Percentiles rank a stretch among this genome's conserved stretches.
Evolutionary conservation across 2,329 filamentous ascomycete species (phyloP).

Genomic region (Emmonsia crescens): DNA sequence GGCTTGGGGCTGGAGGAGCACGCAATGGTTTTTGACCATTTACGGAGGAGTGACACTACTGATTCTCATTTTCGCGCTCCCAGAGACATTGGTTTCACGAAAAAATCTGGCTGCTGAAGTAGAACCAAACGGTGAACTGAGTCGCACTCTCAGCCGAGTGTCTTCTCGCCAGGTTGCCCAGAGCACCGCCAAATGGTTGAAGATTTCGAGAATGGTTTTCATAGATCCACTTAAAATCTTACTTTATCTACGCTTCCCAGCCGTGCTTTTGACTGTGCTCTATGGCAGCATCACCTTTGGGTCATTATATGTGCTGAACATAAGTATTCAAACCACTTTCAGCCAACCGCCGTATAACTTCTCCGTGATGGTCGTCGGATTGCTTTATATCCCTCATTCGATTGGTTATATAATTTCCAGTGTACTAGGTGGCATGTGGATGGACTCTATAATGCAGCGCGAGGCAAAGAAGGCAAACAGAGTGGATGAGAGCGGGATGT

Average conservation of each 20-base stretch:
- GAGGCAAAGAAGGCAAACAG: constrained; percentile 60
- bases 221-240: constrained; percentile 64
- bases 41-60: constrained; percentile 47
- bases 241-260: constrained; percentile 60
- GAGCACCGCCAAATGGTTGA: constrained; percentile 43
- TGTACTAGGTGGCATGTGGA: constrained; percentile 63
- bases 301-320: constrained; percentile 65
- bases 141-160: constrained; percentile 36
- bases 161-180: constrained; percentile 54
- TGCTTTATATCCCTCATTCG: constrained; percentile 66
- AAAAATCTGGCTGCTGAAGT: constrained; percentile 23
- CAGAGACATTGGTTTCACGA: constrained; percentile 30
- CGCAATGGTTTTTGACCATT: constrained; percentile 65
- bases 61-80: constrained; percentile 34
- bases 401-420: constrained; percentile 62
- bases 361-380: constrained; percentile 55
- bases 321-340: constrained; percentile 63
- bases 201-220: constrained; percentile 49
- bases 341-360: constrained; percentile 57
- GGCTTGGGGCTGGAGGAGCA: constrained; percentile 61
- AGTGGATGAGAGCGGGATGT: constrained; percentile 54
- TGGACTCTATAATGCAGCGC: constrained; percentile 68
- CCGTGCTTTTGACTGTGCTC: constrained; percentile 62
- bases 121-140: constrained; percentile 6
- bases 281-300: constrained; percentile 67